Conservation (phyloP, 140 eudicot species). For the Bidens hawaiensis region DNA sequence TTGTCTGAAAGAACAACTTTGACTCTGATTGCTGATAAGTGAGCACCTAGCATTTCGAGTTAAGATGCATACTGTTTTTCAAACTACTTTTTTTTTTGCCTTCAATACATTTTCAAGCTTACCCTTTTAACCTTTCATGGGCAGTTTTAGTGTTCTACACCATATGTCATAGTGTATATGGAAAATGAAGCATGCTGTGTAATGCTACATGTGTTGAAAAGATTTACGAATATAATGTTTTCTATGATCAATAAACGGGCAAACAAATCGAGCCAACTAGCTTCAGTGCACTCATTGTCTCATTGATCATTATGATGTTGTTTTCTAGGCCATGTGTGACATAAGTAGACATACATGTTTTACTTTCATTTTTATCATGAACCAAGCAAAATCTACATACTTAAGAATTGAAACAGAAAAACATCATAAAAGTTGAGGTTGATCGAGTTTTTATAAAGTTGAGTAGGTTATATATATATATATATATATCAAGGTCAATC, state of each 20-base stretch:
- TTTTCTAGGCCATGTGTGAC: too few relatives aligned
- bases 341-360: too few relatives aligned
- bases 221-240: conserved; percentile 6
- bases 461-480: neutral
- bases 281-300: too few relatives aligned
- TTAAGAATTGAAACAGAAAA: neutral
- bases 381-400: neutral
- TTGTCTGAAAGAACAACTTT: conserved; percentile 31
- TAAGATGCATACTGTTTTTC: conserved; percentile 22
- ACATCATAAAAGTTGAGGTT: neutral
- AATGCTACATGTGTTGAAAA: neutral
- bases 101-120: conserved; percentile 6
- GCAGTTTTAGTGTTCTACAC: conserved; percentile 13
- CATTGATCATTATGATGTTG: too few relatives aligned
- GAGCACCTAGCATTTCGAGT: conserved; percentile 11
- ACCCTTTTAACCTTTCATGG: conserved; percentile 13
- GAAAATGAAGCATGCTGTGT: conserved; percentile 11
- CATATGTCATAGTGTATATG: conserved; percentile 16
- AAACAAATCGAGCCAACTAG: neutral
- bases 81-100: conserved; percentile 1
- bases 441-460: neutral
- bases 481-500: neutral
- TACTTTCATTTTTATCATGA: too few relatives aligned
- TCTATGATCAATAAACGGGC: neutral
- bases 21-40: conserved; percentile 42